phyloP scores from a whole-genome alignment of 345 rosid genomes.

The Lepidium didymum region DNA sequence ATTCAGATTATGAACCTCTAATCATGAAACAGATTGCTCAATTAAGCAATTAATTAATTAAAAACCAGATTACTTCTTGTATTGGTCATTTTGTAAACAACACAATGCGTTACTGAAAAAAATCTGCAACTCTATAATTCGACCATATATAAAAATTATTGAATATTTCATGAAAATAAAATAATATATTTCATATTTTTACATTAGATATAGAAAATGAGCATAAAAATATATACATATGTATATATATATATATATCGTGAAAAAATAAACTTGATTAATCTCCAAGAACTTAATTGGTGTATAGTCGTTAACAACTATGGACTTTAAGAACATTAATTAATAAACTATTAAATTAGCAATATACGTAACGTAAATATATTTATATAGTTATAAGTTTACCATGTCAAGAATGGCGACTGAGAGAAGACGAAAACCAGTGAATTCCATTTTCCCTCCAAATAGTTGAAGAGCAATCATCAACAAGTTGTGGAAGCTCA shows the following conservation, averaged over 20 bases:
- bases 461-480: constrained; percentile 45
- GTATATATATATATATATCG: neutral
- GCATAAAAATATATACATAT: no score
- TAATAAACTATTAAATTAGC: neutral
- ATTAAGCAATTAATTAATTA: neutral
- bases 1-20: no score
- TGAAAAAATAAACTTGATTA: neutral
- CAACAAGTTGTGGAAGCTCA: constrained; percentile 66
- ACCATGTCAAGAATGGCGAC: constrained; percentile 89
- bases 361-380: neutral
- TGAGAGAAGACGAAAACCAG: constrained; percentile 44
- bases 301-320: neutral
- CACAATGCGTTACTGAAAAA: neutral
- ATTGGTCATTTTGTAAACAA: neutral
- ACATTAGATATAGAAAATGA: no score
- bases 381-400: neutral
- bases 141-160: neutral
- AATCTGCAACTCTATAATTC: neutral
- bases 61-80: neutral
- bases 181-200: neutral
- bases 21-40: no score
- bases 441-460: constrained; percentile 38
- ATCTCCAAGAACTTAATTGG: constrained; percentile 4
- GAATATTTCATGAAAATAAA: neutral
- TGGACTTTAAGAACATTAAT: neutral